Conservation (phyloP, 257 asterid genomes). For the Nicotiana knightiana region DNA sequence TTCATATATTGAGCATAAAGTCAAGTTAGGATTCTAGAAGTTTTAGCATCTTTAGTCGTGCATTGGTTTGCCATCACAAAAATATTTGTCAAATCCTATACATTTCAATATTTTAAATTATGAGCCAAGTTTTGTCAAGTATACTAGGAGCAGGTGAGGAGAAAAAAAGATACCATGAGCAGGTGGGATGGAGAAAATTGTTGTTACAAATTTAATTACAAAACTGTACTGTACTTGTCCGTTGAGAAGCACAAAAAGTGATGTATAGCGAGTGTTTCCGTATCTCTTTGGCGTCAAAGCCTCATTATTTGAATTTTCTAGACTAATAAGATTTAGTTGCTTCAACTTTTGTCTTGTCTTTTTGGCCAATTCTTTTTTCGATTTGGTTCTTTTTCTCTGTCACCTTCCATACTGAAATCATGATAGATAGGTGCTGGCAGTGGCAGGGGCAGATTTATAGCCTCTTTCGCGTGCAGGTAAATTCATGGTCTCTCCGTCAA, state of each 20-base stretch:
- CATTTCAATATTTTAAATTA: neutral
- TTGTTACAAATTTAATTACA: too few species aligned
- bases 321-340: neutral
- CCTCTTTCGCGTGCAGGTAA: too few species aligned
- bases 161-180: neutral
- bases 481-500: too few species aligned
- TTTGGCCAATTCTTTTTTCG: neutral
- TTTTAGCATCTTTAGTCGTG: neutral
- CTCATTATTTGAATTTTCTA: too few species aligned
- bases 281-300: too few species aligned
- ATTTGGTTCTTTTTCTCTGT: too few species aligned
- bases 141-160: neutral
- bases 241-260: too few species aligned
- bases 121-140: neutral
- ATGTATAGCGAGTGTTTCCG: too few species aligned
- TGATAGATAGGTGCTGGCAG: too few species aligned
- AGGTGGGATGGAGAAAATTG: neutral
- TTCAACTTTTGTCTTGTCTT: neutral
- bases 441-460: too few species aligned
- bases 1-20: neutral
- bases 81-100: neutral
- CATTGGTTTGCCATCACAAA: neutral
- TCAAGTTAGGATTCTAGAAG: neutral
- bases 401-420: too few species aligned
- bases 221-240: too few species aligned